Base-by-base conservation (phyloP, 2,329 filamentous ascomycete species). In the Blumeria graminis region DNA sequence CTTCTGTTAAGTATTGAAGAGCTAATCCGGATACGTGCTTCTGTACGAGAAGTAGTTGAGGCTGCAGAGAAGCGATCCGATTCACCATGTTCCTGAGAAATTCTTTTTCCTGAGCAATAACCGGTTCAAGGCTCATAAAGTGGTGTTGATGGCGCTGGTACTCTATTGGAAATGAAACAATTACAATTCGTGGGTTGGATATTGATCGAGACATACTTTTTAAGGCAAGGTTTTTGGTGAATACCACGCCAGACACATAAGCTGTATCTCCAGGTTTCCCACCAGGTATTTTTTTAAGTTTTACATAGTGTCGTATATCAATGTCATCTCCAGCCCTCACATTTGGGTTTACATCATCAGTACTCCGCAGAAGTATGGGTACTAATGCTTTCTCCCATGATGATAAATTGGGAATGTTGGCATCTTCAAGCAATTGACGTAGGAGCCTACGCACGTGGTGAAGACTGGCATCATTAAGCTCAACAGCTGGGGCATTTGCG, bases 71-170 rank as follows among this genome's bases (percentile, higher is more conserved):
- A 57, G 86, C 81, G 62, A 98, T 96, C 56, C 92, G 80, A 65
- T 86, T 89, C 33, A 98, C 88, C 57, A 98, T 78, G 64, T 94
- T 92, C 62, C 84, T 79, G 32, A 98, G 72, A 62, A 92, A 98
- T 65, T 98, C 92, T 61, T 86, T 84, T 69, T 98, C 93, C 68
- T 98, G 92, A 56, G 90, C 85, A 63, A 98, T 94, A 57, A 98
- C 88, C 41, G 90, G 90, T 63, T 96, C 88, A 54, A 98, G 71
- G 63, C 92, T 98, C 89, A 98, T 95, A 67, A 98, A 96, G 67
- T 96, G 89, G 60, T 86, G 74, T 65, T 90, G 82, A 62, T 95
- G 88, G 41, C 92, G 80, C 58, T 93, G 86, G 68, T 98, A 98
- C 66, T 98, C 92, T 57, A 98, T 86, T 0, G 92, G 82, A 65